These are phyloP conservation scores for Arabidopsis arenosa DNA, from an alignment of 345 rosid species.

Conservation along the genomic window DNA sequence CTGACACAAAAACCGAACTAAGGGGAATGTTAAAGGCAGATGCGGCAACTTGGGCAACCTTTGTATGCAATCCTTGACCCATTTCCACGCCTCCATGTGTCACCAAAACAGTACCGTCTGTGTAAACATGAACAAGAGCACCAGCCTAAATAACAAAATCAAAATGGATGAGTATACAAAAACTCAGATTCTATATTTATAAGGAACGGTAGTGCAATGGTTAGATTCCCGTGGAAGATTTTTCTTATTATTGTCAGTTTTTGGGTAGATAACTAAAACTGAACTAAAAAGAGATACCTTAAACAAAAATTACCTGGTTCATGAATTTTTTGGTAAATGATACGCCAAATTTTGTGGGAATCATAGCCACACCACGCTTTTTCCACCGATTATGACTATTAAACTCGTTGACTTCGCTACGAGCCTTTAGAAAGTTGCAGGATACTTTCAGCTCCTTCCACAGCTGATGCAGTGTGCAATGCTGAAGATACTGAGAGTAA, in stretches of 20 bases:
- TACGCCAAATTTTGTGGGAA: slow-evolving; percentile 94
- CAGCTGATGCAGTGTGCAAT: slow-evolving; percentile 69
- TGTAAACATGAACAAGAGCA: slow-evolving; percentile 94
- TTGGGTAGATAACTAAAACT: neutral
- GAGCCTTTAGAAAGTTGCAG: slow-evolving; percentile 64
- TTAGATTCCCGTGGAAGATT: neutral
- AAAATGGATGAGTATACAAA: neutral
- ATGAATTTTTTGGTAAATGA: slow-evolving; percentile 77
- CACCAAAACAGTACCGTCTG: slow-evolving; percentile 97
- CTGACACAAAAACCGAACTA: slow-evolving; percentile 85
- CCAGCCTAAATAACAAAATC: slow-evolving; percentile 64
- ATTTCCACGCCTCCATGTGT: slow-evolving; percentile 99
- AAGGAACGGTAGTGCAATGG: slow-evolving; percentile 22
- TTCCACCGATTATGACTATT: slow-evolving; percentile 87
- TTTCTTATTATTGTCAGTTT: slow-evolving; percentile 1
- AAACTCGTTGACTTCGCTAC: slow-evolving; percentile 62
- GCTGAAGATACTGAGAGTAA: slow-evolving; percentile 74
- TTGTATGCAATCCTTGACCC: slow-evolving; percentile 99
- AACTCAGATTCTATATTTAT: slow-evolving; percentile 6
- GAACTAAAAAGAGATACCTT: neutral
- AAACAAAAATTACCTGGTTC: slow-evolving; percentile 69
- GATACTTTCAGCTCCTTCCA: slow-evolving; percentile 84
- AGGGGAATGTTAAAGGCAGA: slow-evolving; percentile 88
- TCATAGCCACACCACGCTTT: slow-evolving; percentile 92
- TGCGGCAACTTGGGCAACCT: slow-evolving; percentile 97